Evolutionary conservation across 2,329 filamentous ascomycete genomes (phyloP).

Genomic region (Cytospora piceae): DNA sequence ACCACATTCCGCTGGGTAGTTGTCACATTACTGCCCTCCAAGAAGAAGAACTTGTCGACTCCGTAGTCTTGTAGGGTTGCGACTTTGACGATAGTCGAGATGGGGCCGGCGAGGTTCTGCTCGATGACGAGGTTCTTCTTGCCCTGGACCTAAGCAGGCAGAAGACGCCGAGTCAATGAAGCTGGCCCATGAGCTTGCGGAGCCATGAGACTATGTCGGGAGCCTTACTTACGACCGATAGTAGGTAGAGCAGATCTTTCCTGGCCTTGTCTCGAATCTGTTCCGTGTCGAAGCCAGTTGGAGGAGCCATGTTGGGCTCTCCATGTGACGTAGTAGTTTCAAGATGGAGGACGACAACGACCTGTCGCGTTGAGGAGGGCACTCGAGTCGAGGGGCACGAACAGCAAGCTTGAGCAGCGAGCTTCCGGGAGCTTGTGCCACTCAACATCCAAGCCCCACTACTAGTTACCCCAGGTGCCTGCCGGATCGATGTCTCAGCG

Average conservation of each 20-base stretch:
- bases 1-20: conserved; percentile 93
- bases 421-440: conserved; percentile 13
- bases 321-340: conserved; percentile 42
- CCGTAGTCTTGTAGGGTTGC: conserved; percentile 96
- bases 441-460: background rate
- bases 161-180: conserved; percentile 28
- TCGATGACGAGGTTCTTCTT: conserved; percentile 99
- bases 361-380: background rate
- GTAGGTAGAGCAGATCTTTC: conserved; percentile 85
- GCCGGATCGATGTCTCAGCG: conserved; percentile 6
- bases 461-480: conserved; percentile 5
- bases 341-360: conserved; percentile 1
- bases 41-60: conserved; percentile 94
- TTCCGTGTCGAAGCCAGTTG: conserved; percentile 71
- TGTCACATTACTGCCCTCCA: conserved; percentile 95
- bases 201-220: conserved; percentile 27
- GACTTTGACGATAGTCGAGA: conserved; percentile 92
- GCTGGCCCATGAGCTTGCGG: conserved; percentile 29
- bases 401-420: conserved; percentile 11
- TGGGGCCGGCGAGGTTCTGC: conserved; percentile 82
- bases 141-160: conserved; percentile 75
- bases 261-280: conserved; percentile 81
- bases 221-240: conserved; percentile 83
- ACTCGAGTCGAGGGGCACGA: background rate
- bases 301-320: conserved; percentile 69